Evolutionary conservation across 305 asterid genomes (phyloP).

Genomic region (Fraxinus latifolia): DNA sequence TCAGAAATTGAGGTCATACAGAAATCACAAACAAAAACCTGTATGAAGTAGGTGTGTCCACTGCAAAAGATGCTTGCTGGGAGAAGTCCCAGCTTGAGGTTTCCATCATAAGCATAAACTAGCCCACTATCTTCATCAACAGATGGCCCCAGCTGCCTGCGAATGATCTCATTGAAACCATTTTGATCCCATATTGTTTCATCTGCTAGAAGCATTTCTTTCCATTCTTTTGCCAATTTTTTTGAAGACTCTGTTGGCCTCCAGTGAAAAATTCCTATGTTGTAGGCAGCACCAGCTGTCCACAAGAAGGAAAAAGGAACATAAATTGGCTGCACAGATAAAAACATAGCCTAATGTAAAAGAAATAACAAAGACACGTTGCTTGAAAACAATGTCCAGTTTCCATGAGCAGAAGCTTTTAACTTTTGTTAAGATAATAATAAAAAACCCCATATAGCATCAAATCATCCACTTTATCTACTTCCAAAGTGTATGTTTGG

Average conservation of each 20-base stretch:
- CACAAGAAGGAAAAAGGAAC: slow-evolving; percentile 14
- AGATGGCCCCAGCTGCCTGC: slow-evolving; percentile 83
- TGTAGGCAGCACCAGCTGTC: slow-evolving; percentile 82
- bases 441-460: not conserved
- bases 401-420: not conserved
- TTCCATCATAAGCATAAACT: slow-evolving; percentile 93
- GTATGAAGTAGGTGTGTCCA: slow-evolving; percentile 96
- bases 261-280: slow-evolving; percentile 98
- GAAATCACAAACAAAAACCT: slow-evolving; percentile 47
- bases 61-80: slow-evolving; percentile 98
- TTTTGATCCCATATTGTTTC: slow-evolving; percentile 94
- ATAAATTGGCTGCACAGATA: slow-evolving; percentile 7
- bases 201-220: slow-evolving; percentile 75
- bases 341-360: slow-evolving; percentile 12
- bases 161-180: slow-evolving; percentile 86
- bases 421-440: not conserved
- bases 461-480: not conserved
- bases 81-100: slow-evolving; percentile 86
- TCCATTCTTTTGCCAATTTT: slow-evolving; percentile 92
- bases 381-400: not conserved
- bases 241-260: slow-evolving; percentile 78
- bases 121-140: slow-evolving; percentile 97
- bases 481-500: not conserved
- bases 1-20: not conserved
- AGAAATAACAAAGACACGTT: not conserved